Evolutionary conservation across 306 rosid species (phyloP).

Genomic region (Medicago ruthenica): DNA sequence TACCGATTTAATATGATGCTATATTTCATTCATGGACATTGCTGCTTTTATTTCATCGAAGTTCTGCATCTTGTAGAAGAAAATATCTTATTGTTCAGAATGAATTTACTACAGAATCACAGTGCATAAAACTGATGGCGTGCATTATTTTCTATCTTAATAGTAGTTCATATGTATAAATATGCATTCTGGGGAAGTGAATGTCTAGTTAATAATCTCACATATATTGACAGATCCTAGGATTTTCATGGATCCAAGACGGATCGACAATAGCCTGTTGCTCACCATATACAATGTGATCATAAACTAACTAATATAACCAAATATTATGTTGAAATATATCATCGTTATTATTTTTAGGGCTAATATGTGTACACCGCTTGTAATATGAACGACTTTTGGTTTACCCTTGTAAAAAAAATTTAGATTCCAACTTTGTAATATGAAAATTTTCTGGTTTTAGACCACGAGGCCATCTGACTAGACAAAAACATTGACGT

Average conservation of each 20-base stretch:
- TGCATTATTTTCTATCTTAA: no score
- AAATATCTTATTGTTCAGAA: background rate
- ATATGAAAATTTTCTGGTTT: no score
- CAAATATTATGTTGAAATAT: no score
- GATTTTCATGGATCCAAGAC: conserved; percentile 25
- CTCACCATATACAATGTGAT: no score
- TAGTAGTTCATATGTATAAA: background rate
- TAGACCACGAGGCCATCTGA: no score
- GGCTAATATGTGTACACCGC: no score
- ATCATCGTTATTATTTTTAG: no score
- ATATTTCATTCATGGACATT: background rate
- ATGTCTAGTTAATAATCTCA: background rate
- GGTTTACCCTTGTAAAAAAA: no score
- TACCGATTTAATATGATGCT: background rate
- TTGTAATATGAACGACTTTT: no score
- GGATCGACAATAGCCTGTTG: conserved; percentile 25
- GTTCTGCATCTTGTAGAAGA: background rate
- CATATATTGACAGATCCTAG: conserved; percentile 52
- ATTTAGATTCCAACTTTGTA: no score
- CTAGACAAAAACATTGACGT: no score
- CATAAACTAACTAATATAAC: no score
- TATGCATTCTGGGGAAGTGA: background rate
- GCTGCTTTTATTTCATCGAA: background rate
- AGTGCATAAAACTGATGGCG: background rate
- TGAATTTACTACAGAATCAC: background rate